Conservation (phyloP, 768 basidiomycete species). For the Naganishia friedmannii region DNA sequence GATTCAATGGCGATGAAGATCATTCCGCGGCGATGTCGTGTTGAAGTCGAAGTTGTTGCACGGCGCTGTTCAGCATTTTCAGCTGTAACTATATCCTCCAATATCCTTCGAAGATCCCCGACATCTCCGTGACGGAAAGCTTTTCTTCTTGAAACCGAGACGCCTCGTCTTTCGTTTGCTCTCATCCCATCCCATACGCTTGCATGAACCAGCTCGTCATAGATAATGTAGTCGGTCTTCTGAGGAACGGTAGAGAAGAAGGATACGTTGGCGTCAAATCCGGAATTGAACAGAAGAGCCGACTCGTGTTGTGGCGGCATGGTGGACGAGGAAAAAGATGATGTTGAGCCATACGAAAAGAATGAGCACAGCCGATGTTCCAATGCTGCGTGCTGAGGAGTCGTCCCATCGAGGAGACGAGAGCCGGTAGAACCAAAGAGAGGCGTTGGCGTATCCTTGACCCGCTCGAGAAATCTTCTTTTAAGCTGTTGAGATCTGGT, state of each 20-base stretch:
- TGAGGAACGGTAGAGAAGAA: constrained; percentile 80
- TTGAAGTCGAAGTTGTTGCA: constrained; percentile 52
- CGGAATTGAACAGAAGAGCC: constrained; percentile 84
- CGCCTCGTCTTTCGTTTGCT: constrained; percentile 54
- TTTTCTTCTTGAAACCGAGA: constrained; percentile 49
- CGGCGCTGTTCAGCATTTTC: constrained; percentile 1
- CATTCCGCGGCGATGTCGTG: constrained; percentile 52
- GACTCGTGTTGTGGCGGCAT: neutral
- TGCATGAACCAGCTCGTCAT: constrained; percentile 86
- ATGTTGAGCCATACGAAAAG: constrained; percentile 54
- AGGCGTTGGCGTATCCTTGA: constrained; percentile 55
- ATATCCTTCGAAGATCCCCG: constrained; percentile 55
- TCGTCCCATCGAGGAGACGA: constrained; percentile 73
- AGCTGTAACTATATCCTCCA: constrained; percentile 54
- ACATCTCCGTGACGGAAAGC: constrained; percentile 73
- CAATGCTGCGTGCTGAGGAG: constrained; percentile 63
- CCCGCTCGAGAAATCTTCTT: constrained; percentile 60
- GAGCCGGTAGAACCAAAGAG: constrained; percentile 86
- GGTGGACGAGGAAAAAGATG: neutral
- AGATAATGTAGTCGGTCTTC: constrained; percentile 69
- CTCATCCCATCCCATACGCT: constrained; percentile 86
- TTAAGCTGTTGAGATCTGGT: constrained; percentile 63
- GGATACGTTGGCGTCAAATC: constrained; percentile 86
- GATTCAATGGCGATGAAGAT: constrained; percentile 83
- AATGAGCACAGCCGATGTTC: constrained; percentile 67